phyloP scores from a whole-genome alignment of 257 asterid species.

The Craterostigma plantagineum region DNA sequence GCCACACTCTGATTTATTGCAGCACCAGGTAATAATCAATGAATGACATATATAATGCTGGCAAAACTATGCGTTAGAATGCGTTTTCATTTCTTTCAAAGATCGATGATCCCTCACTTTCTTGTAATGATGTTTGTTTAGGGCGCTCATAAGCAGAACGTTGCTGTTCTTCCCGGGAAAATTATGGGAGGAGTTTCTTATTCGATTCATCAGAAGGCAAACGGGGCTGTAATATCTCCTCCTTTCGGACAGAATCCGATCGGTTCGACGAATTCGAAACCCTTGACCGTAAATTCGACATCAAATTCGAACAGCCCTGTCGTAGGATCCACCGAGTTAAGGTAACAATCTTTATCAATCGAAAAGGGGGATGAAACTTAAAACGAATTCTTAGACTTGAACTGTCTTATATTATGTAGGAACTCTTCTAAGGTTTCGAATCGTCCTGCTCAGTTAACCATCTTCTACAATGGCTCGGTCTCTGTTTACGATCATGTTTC shows the following conservation, averaged over 20 bases:
- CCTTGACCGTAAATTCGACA: slow-evolving; percentile 9
- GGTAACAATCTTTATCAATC: slow-evolving; percentile 16
- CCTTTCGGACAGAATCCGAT: slow-evolving; percentile 6
- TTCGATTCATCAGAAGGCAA: too few relatives aligned
- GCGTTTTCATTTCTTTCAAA: too few relatives aligned
- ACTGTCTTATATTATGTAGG: slow-evolving; percentile 18
- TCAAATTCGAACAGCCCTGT: slow-evolving; percentile 16
- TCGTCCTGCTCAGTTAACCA: slow-evolving; percentile 69
- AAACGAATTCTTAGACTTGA: slow-evolving; percentile 7
- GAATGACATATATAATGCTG: background rate
- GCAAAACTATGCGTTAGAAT: background rate
- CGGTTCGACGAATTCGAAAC: slow-evolving; percentile 9
- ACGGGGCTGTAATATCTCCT: slow-evolving; percentile 5
- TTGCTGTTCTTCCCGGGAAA: too few relatives aligned
- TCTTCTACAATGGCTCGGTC: slow-evolving; percentile 72
- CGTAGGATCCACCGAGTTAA: slow-evolving; percentile 61
- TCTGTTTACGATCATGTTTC: slow-evolving; percentile 63
- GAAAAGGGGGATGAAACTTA: background rate
- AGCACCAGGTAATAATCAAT: too few relatives aligned
- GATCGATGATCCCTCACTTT: too few relatives aligned
- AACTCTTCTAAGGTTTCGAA: slow-evolving; percentile 20
- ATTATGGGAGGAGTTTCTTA: too few relatives aligned
- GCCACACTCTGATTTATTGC: slow-evolving; percentile 9
- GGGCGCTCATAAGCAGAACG: too few relatives aligned
- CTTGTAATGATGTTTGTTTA: too few relatives aligned